Percentiles rank a stretch among this genome's conserved stretches.
Evolutionary conservation across 441 rosid genomes (phyloP).

Genomic region (Flueggea neowawraea): DNA sequence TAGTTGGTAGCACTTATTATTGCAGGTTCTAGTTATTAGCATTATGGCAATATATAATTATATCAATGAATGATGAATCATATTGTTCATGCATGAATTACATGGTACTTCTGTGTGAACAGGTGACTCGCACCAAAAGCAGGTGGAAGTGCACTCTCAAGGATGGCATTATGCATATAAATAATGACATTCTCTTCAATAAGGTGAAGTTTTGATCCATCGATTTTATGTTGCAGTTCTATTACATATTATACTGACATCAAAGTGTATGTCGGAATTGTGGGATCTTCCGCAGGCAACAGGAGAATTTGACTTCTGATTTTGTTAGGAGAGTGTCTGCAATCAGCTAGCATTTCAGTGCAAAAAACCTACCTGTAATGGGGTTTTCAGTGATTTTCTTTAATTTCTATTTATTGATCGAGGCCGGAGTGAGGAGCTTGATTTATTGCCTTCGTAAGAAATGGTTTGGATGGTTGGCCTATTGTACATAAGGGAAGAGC

Average conservation of each 20-base stretch:
- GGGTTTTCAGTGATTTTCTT: conserved; percentile 23
- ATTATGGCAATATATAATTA: too few relatives aligned
- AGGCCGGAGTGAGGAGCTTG: conserved; percentile 21
- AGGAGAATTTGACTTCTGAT: conserved; percentile 97
- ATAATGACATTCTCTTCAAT: conserved; percentile 94
- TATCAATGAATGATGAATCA: neutral
- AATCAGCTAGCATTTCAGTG: conserved; percentile 12
- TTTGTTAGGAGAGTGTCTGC: conserved; percentile 22
- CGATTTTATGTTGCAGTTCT: neutral
- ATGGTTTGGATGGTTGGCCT: conserved; percentile 39
- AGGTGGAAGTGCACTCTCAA: conserved; percentile 93
- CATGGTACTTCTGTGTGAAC: conserved; percentile 16
- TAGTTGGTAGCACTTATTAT: neutral
- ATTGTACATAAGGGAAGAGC: conserved; percentile 63
- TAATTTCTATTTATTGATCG: neutral
- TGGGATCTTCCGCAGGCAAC: conserved; percentile 56
- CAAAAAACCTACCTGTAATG: conserved; percentile 11
- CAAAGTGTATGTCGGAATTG: neutral
- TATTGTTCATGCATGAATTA: neutral
- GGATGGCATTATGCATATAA: conserved; percentile 98
- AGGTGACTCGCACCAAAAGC: conserved; percentile 99
- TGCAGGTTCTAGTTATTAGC: neutral
- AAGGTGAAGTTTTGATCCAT: conserved; percentile 43
- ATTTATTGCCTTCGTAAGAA: conserved; percentile 11
- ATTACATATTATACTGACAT: neutral